Conservation (phyloP, 2,329 filamentous ascomycete genomes). For the Ophiostoma angusticollis region DNA sequence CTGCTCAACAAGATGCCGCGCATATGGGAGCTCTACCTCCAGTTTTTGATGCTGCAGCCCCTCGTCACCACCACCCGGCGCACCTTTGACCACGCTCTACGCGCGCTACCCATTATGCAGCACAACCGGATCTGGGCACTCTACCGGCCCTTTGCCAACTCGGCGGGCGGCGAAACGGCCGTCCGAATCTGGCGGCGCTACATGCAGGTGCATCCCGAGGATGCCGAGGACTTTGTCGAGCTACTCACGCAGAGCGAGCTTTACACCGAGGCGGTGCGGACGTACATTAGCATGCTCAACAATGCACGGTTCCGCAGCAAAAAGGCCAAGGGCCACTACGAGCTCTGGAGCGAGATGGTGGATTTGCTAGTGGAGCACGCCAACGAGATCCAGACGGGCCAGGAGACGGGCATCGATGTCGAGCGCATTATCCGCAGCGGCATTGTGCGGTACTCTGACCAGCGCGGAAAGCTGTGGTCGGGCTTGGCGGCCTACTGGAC, state of each 20-base stretch:
- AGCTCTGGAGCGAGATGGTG: slow-evolving; percentile 96
- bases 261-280: slow-evolving; percentile 82
- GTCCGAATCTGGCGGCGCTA: slow-evolving; percentile 91
- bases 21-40: slow-evolving; percentile 96
- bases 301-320: slow-evolving; percentile 85
- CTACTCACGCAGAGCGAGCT: slow-evolving; percentile 67
- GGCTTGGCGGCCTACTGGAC: slow-evolving; percentile 96
- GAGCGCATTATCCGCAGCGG: slow-evolving; percentile 88
- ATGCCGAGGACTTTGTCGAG: slow-evolving; percentile 90
- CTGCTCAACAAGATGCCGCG: slow-evolving; percentile 97
- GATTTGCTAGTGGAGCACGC: slow-evolving; percentile 87
- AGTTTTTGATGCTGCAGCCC: slow-evolving; percentile 84
- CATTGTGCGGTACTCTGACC: slow-evolving; percentile 80
- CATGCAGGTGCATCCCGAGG: slow-evolving; percentile 93
- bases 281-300: slow-evolving; percentile 86
- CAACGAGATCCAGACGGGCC: slow-evolving; percentile 66
- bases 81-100: slow-evolving; percentile 83
- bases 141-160: slow-evolving; percentile 83
- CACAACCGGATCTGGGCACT: slow-evolving; percentile 92
- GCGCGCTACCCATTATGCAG: slow-evolving; percentile 84
- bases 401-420: slow-evolving; percentile 75
- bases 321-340: slow-evolving; percentile 85
- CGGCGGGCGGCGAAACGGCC: slow-evolving; percentile 77
- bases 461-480: slow-evolving; percentile 89
- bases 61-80: slow-evolving; percentile 73